phyloP scores from a whole-genome alignment of 371 early-diverging fungal genomes.

The Batkoa obscura region DNA sequence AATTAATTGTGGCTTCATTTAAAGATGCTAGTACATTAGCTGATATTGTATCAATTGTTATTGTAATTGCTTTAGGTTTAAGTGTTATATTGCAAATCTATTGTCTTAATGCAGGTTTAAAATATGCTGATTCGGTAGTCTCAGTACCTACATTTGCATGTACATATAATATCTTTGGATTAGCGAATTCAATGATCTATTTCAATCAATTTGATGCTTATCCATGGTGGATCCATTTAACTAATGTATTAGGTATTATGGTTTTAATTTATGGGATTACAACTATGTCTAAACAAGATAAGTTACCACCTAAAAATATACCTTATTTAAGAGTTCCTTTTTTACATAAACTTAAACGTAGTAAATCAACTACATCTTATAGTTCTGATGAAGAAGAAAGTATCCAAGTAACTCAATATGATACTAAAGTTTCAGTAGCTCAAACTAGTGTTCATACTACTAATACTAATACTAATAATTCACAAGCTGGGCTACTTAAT shows the following conservation, averaged over 20 bases:
- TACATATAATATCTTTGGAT: conserved; percentile 38
- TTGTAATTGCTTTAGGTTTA: not conserved
- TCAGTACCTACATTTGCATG: conserved; percentile 48
- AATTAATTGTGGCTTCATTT: not conserved
- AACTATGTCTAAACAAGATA: not conserved
- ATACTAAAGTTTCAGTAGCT: too few species aligned
- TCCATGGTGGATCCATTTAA: conserved; percentile 20
- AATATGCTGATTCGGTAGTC: conserved; percentile 36
- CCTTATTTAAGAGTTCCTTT: too few species aligned
- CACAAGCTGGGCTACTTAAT: too few species aligned
- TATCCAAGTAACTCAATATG: too few species aligned
- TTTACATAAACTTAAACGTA: too few species aligned
- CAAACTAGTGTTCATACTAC: too few species aligned
- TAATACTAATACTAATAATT: too few species aligned
- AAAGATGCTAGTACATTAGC: not conserved
- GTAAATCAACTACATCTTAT: too few species aligned
- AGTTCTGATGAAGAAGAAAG: too few species aligned
- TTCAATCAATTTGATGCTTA: conserved; percentile 30
- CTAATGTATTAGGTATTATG: not conserved
- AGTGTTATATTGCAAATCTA: conserved; percentile 21
- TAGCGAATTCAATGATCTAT: conserved; percentile 46
- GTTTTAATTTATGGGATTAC: not conserved
- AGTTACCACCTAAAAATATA: not conserved
- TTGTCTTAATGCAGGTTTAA: conserved; percentile 41
- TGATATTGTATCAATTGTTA: not conserved